Evolutionary conservation across 1,139 yeast genomes (phyloP), one percentile per base, ranked within the genome.

Genomic region (Oligophagozyma castellii): DNA sequence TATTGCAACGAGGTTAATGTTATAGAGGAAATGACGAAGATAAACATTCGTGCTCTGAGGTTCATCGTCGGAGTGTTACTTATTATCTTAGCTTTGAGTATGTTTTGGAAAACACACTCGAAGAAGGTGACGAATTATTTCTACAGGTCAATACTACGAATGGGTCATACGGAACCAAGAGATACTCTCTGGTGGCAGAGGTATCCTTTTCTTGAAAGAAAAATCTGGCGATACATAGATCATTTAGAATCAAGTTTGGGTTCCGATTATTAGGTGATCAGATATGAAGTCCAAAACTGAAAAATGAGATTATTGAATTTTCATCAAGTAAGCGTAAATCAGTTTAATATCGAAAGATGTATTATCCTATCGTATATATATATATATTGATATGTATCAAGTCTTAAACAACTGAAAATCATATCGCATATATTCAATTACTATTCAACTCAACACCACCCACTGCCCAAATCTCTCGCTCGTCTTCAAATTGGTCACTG

Each of bases 401-500:
- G 4, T 16, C 14, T 58, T 47, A 4, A 5, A 16, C 21, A 19
- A 27, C 4, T 16, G 12, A 5, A 7, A 15, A 8, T 5, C 7
- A 10, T 7, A 29, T n/a, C 6, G 7, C 22, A 22, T 5, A 20
- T n/a, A 5, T 22, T 5, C 2, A 14, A 28, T 16, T 34, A 23
- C 23, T 16, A 8, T 44, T 44, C 8, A 66, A 30, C 35, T 70
- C 78, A 35, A 71, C 69, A 27, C 74, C 74, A 30, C 93, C 93
- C 39, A 81, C 75, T 5, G 89, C 74, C 94, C 94, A 81, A 20
- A 84, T 73, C 53, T 84, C 95, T 32, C 56, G 57, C 47, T 79
- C 93, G 51, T 84, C 95, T 56, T 84, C 95, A 45, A 70, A 70
- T 44, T 80, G 66, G 51, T 84, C 95, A 40, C 89, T 74, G 51